Evolutionary conservation across 140 eudicot species (phyloP).

Genomic region (Erigeron philadelphicus): DNA sequence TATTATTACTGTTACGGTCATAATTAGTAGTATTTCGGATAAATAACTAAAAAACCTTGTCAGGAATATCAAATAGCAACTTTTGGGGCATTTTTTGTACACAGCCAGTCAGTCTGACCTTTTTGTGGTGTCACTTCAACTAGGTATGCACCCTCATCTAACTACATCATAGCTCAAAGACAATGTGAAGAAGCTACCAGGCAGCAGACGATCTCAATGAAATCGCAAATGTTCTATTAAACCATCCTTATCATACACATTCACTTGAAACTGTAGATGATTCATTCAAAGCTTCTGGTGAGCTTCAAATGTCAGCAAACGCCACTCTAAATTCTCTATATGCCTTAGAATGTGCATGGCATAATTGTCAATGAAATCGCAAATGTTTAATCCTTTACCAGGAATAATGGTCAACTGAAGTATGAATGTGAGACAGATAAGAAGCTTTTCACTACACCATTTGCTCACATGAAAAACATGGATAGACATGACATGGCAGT

Average conservation of each 20-base stretch:
- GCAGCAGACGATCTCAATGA: constrained; percentile 61
- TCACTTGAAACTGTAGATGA: constrained; percentile 81
- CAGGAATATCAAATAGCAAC: too few species aligned
- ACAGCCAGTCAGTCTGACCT: too few species aligned
- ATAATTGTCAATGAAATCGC: constrained; percentile 22
- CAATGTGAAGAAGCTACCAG: constrained; percentile 74
- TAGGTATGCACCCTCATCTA: constrained; percentile 47
- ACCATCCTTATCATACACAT: constrained; percentile 82
- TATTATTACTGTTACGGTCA: too few species aligned
- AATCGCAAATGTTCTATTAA: constrained; percentile 58
- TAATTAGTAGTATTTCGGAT: too few species aligned
- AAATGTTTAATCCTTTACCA: constrained; percentile 55
- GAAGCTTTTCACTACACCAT: constrained; percentile 56
- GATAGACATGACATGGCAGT: constrained; percentile 88
- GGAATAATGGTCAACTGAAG: constrained; percentile 49
- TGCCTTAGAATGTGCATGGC: constrained; percentile 97
- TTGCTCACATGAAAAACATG: constrained; percentile 87
- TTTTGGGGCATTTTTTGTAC: too few species aligned
- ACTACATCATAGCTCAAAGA: constrained; percentile 63
- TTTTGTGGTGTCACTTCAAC: too few species aligned
- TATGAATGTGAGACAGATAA: constrained; percentile 60
- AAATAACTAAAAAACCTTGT: too few species aligned
- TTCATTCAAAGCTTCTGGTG: constrained; percentile 77
- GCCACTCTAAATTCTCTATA: constrained; percentile 65
- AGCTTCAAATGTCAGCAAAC: constrained; percentile 82